Conservation (phyloP, 371 early-diverging fungal genomes). For the Synchytrium microbalum region DNA sequence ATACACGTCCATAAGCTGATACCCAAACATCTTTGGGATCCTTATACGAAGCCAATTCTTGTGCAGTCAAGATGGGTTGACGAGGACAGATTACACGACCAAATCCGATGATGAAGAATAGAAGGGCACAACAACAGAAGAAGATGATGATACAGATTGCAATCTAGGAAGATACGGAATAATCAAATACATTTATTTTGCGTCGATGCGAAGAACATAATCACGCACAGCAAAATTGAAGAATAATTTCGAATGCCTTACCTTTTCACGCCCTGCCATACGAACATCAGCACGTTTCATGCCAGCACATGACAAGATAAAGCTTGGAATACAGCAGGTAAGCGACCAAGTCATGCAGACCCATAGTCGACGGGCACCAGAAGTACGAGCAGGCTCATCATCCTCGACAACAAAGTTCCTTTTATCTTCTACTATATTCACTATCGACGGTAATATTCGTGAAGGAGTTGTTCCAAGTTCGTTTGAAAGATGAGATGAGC, state of each 20-base stretch:
- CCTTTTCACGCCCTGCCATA: constrained; percentile 94
- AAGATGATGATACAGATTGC: constrained; percentile 83
- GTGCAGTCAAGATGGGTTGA: constrained; percentile 56
- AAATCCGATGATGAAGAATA: constrained; percentile 86
- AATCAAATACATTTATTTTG: not conserved
- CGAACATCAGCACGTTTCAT: constrained; percentile 78
- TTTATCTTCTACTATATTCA: constrained; percentile 2
- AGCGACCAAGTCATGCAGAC: constrained; percentile 31
- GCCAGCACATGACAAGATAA: constrained; percentile 56
- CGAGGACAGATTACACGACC: constrained; percentile 85
- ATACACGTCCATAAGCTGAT: constrained; percentile 29
- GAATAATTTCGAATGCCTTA: too few species aligned
- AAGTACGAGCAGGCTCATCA: constrained; percentile 4
- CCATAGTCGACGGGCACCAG: constrained; percentile 27
- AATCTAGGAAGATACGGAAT: not conserved
- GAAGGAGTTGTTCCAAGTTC: not conserved
- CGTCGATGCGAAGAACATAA: not conserved
- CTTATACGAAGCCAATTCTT: constrained; percentile 16
- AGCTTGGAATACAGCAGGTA: constrained; percentile 39
- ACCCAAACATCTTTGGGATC: constrained; percentile 24
- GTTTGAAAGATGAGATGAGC: not conserved
- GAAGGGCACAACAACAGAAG: constrained; percentile 64
- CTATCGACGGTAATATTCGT: not conserved
- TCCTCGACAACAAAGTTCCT: constrained; percentile 4
- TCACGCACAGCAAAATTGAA: constrained; percentile 1